A percentile compares a stretch with the other conserved stretches of the same genome.
Evolutionary conservation across 371 early-diverging fungal species (phyloP).

Genomic region (Mucor velutinosus): DNA sequence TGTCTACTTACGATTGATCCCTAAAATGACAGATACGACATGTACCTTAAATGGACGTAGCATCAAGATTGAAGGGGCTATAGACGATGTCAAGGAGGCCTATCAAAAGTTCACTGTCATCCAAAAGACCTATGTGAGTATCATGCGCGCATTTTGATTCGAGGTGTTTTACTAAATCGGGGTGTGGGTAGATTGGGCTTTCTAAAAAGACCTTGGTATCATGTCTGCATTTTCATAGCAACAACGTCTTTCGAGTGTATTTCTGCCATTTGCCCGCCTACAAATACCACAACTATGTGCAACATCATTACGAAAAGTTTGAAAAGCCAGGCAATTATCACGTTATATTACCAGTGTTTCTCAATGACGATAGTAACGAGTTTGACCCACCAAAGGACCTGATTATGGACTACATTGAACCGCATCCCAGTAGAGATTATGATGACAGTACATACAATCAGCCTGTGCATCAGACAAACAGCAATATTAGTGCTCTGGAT

Average conservation of each 20-base stretch:
- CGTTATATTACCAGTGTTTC: conserved; percentile 16
- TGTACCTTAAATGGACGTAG: conserved; percentile 23
- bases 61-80: conserved; percentile 26
- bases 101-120: conserved; percentile 31
- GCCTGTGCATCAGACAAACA: background rate
- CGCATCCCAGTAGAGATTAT: background rate
- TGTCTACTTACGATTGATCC: conserved; percentile 28
- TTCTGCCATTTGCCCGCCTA: conserved; percentile 34
- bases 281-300: conserved; percentile 19
- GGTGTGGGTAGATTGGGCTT: conserved; percentile 24
- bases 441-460: too few species aligned
- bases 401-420: background rate
- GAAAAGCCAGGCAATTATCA: background rate
- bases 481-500: background rate
- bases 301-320: background rate
- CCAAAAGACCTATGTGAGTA: conserved; percentile 39
- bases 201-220: conserved; percentile 12
- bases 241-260: conserved; percentile 29
- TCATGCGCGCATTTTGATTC: background rate
- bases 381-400: conserved; percentile 16
- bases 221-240: conserved; percentile 39
- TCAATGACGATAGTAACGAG: background rate
- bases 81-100: conserved; percentile 31
- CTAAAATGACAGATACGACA: conserved; percentile 18
- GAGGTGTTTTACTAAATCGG: too few species aligned